Conservation (phyloP, 805 yeast genomes). For the Hanseniaspora hatyaiensis region DNA sequence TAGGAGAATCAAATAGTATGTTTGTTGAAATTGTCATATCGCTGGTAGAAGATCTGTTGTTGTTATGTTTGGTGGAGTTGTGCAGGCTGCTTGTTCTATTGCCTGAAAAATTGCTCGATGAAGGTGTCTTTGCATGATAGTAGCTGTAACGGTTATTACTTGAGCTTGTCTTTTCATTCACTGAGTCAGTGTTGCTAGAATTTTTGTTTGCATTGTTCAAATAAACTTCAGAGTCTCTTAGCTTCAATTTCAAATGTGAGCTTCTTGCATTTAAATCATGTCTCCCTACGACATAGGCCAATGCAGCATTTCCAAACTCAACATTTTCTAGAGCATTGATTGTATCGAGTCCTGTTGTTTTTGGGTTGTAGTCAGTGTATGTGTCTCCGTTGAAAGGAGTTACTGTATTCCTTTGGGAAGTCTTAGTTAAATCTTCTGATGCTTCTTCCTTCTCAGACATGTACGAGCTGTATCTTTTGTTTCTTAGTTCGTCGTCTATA, state of each 20-base stretch:
- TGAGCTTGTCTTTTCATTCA: neutral
- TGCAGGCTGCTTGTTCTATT: neutral
- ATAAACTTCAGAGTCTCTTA: neutral
- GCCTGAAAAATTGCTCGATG: neutral
- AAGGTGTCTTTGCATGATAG: conserved; percentile 4
- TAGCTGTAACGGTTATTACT: conserved; percentile 2
- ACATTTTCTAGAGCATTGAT: conserved; percentile 3
- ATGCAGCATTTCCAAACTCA: conserved; percentile 10
- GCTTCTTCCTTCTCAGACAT: neutral
- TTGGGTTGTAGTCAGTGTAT: neutral
- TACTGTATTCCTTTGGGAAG: neutral
- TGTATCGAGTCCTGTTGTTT: conserved; percentile 3
- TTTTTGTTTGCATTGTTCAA: neutral
- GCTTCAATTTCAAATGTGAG: conserved; percentile 4
- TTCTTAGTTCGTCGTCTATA: neutral
- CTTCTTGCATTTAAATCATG: neutral
- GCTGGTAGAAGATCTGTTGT: neutral
- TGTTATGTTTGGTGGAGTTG: neutral
- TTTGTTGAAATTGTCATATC: conserved; percentile 10
- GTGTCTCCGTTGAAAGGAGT: neutral
- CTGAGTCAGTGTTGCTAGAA: neutral
- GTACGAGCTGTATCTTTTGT: neutral
- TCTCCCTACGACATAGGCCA: conserved; percentile 15
- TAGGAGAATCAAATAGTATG: conserved; percentile 10
- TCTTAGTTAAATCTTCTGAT: neutral